These are phyloP conservation scores for Ormosia emarginata DNA, from an alignment of 306 rosid species.

Conservation along the genomic window DNA sequence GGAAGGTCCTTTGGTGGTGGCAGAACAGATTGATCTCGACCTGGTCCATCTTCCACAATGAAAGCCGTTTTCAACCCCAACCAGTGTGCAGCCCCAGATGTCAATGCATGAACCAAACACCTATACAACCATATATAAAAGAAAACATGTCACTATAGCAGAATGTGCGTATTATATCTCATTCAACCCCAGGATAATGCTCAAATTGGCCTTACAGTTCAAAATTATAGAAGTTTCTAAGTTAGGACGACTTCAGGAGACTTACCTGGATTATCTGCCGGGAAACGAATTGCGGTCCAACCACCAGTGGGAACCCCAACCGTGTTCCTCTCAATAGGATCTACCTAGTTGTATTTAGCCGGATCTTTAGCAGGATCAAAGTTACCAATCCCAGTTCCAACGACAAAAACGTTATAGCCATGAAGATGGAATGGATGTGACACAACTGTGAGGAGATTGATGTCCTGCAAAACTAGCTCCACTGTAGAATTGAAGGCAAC, in stretches of 20 bases:
- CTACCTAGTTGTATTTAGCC: conserved; percentile 58
- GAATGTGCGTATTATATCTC: background rate
- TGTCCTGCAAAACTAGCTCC: conserved; percentile 70
- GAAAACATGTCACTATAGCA: background rate
- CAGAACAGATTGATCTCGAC: conserved; percentile 50
- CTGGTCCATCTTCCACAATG: conserved; percentile 70
- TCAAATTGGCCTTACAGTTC: background rate
- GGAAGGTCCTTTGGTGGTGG: conserved; percentile 57
- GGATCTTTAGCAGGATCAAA: conserved; percentile 70
- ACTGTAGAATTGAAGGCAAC: conserved; percentile 66
- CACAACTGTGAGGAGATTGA: conserved; percentile 65
- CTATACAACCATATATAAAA: conserved; percentile 22
- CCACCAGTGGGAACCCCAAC: conserved; percentile 81
- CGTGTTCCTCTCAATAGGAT: conserved; percentile 83
- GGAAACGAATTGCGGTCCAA: conserved; percentile 74
- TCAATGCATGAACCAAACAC: conserved; percentile 89
- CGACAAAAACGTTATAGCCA: conserved; percentile 46
- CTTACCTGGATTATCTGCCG: conserved; percentile 79
- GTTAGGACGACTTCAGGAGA: background rate
- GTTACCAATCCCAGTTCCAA: conserved; percentile 74
- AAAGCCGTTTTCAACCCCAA: conserved; percentile 80
- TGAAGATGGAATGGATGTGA: conserved; percentile 83
- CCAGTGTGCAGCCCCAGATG: conserved; percentile 81
- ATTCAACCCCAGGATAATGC: background rate
- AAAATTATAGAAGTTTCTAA: background rate